Conservation (phyloP, 805 yeast species). For the Ogataea thermomethanolica region DNA sequence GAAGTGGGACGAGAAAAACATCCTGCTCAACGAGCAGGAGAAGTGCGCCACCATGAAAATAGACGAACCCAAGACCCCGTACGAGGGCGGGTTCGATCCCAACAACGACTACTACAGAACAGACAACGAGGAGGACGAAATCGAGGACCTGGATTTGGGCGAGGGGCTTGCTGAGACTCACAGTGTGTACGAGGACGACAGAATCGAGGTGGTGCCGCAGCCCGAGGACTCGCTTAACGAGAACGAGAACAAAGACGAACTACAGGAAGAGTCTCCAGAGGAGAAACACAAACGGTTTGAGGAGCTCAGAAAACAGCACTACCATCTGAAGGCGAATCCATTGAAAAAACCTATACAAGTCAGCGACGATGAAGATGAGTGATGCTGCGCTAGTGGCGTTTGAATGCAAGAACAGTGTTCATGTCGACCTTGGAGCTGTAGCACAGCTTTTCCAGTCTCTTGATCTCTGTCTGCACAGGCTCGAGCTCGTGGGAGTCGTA, state of each 20-base stretch:
- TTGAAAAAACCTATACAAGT: slow-evolving; percentile 41
- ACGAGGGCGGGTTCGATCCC: slow-evolving; percentile 84
- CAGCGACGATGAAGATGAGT: slow-evolving; percentile 29
- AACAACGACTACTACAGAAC: slow-evolving; percentile 72
- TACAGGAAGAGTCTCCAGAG: slow-evolving; percentile 46
- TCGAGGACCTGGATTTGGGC: slow-evolving; percentile 29
- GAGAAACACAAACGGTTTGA: slow-evolving; percentile 69
- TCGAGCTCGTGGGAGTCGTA: slow-evolving; percentile 15
- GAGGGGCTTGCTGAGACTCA: slow-evolving; percentile 31
- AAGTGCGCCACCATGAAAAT: slow-evolving; percentile 73
- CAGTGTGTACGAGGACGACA: slow-evolving; percentile 8
- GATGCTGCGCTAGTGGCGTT: slow-evolving; percentile 10
- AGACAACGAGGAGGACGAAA: slow-evolving; percentile 56
- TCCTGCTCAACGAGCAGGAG: slow-evolving; percentile 70
- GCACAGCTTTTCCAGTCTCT: slow-evolving; percentile 13
- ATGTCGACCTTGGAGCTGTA: slow-evolving; percentile 7
- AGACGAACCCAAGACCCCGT: slow-evolving; percentile 95
- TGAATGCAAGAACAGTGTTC: slow-evolving; percentile 8
- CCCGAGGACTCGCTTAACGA: slow-evolving; percentile 13
- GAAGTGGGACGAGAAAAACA: slow-evolving; percentile 82
- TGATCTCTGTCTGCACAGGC: slow-evolving; percentile 19
- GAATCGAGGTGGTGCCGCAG: slow-evolving; percentile 21
- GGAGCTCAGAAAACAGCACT: slow-evolving; percentile 76
- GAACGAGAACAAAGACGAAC: slow-evolving; percentile 39
- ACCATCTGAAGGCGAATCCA: slow-evolving; percentile 54